Conservation (phyloP, 352 stramenopile genomes). For the Elongisporangium anandrum region DNA sequence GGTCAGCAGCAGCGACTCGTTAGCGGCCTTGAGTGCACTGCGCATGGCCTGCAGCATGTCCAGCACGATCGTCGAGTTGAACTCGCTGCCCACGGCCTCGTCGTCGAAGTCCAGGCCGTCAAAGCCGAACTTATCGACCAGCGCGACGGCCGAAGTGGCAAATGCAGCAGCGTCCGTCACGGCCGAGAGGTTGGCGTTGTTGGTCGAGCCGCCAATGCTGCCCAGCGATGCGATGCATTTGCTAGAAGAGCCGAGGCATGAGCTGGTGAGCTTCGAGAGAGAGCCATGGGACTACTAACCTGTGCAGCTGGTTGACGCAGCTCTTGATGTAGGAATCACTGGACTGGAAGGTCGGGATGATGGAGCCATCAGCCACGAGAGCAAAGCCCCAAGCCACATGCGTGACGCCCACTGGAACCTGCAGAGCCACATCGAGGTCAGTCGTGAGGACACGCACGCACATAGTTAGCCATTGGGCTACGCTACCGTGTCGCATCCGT, state of each 20-base stretch:
- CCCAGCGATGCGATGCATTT: conserved; percentile 59
- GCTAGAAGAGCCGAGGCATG: conserved; percentile 9
- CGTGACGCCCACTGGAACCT: conserved; percentile 54
- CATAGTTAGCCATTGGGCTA: no score
- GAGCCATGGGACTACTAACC: conserved; percentile 7
- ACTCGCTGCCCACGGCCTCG: conserved; percentile 59
- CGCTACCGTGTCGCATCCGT: conserved; percentile 57
- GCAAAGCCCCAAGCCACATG: conserved; percentile 76
- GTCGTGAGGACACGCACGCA: background rate
- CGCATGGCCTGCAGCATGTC: conserved; percentile 44
- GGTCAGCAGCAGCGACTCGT: conserved; percentile 39
- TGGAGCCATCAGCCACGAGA: conserved; percentile 41
- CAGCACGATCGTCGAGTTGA: conserved; percentile 41
- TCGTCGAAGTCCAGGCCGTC: conserved; percentile 74
- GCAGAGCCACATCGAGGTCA: conserved; percentile 2
- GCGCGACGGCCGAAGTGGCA: conserved; percentile 34
- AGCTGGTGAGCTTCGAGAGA: no score
- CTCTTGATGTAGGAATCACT: conserved; percentile 43
- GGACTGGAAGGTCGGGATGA: conserved; percentile 58
- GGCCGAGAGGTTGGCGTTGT: conserved; percentile 57
- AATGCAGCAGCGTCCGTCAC: conserved; percentile 39
- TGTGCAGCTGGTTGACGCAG: conserved; percentile 53
- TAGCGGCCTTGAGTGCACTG: conserved; percentile 25
- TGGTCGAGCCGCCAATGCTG: conserved; percentile 68
- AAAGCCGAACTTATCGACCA: conserved; percentile 66